Conservation (phyloP, 2,329 filamentous ascomycete genomes). For the Colletotrichum theobromicola region DNA sequence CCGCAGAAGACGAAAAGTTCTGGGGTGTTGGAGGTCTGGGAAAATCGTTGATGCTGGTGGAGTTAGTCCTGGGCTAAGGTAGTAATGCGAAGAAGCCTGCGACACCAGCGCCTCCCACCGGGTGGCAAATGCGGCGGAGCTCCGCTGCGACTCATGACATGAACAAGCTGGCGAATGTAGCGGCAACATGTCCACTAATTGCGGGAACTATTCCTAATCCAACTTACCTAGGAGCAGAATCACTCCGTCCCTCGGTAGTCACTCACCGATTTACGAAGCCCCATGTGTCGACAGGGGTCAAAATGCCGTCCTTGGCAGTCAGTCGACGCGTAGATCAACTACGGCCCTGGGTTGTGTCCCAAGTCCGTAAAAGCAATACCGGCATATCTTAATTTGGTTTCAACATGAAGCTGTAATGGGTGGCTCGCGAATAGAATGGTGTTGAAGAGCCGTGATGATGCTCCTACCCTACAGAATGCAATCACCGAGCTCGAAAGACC, state of each 20-base stretch:
- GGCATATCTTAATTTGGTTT: not conserved
- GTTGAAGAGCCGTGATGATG: not conserved
- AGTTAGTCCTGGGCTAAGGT: not conserved
- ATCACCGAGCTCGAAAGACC: not conserved
- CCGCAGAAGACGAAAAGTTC: not conserved
- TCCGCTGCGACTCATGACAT: not conserved
- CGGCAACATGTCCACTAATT: not conserved
- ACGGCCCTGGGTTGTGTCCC: not conserved
- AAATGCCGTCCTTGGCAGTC: not conserved
- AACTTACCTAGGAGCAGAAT: not conserved
- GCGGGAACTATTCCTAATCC: not conserved
- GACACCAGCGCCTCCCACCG: not conserved
- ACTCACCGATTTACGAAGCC: not conserved
- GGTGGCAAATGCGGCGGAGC: not conserved
- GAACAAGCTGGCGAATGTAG: not conserved
- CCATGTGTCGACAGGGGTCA: not conserved
- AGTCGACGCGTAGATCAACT: not conserved
- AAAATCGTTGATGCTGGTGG: not conserved
- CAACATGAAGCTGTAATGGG: not conserved
- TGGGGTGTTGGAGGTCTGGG: not conserved
- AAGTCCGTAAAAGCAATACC: not conserved
- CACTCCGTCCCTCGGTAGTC: rapidly evolving
- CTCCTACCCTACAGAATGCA: not conserved
- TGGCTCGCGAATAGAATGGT: not conserved
- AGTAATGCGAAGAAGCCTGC: not conserved